These are phyloP conservation scores for Pelargonium australe DNA, from an alignment of 441 rosid genomes.

Conservation along the genomic window DNA sequence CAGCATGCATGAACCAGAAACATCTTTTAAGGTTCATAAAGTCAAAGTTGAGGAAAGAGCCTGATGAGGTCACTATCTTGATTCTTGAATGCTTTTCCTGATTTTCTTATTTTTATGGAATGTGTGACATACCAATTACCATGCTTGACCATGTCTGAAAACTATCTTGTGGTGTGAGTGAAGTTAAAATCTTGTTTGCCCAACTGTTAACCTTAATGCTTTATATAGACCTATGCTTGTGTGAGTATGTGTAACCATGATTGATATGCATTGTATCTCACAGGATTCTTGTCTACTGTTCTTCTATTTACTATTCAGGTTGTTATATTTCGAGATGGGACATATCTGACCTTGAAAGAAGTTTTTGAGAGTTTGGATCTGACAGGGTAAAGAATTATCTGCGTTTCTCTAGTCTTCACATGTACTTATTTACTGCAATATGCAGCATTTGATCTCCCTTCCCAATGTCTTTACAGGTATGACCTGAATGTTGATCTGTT, in stretches of 20 bases:
- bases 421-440: too few relatives aligned
- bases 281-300: too few relatives aligned
- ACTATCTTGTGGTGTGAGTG: not conserved
- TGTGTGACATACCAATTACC: not conserved
- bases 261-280: slow-evolving; percentile 3
- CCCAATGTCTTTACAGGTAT: slow-evolving; percentile 48
- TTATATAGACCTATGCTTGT: too few relatives aligned
- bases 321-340: slow-evolving; percentile 96
- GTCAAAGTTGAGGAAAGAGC: slow-evolving; percentile 95
- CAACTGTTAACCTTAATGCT: not conserved
- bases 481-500: slow-evolving; percentile 94
- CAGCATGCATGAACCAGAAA: slow-evolving; percentile 99
- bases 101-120: not conserved
- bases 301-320: too few relatives aligned
- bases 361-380: slow-evolving; percentile 96
- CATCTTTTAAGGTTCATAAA: slow-evolving; percentile 97
- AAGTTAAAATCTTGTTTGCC: not conserved
- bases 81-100: not conserved
- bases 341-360: slow-evolving; percentile 90
- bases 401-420: too few relatives aligned
- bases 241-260: not conserved
- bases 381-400: slow-evolving; percentile 53
- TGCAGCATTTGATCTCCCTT: slow-evolving; percentile 7
- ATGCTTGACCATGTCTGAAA: not conserved
- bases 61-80: slow-evolving; percentile 69